A percentile compares a stretch with the other conserved stretches of the same genome.
Evolutionary conservation across 306 rosid genomes (phyloP).

Genomic region (Heteromeles arbutifolia): DNA sequence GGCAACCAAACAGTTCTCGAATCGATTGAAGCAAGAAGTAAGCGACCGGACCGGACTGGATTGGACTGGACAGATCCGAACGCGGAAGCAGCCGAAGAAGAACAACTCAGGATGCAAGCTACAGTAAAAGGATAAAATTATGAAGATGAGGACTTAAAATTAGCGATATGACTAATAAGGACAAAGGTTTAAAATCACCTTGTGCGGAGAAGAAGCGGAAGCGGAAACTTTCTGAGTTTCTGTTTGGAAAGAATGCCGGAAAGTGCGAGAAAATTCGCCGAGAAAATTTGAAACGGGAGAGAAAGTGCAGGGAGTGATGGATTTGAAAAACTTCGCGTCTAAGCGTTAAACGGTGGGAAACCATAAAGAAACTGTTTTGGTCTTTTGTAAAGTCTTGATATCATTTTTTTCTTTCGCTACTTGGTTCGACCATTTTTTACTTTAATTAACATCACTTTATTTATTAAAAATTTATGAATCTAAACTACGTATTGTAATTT

Average conservation of each 20-base stretch:
- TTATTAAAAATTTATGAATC: not conserved
- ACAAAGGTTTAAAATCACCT: slow-evolving; percentile 34
- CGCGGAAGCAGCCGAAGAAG: not conserved
- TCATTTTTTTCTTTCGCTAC: too few relatives aligned
- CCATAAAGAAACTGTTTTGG: not conserved
- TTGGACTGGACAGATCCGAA: slow-evolving; percentile 48
- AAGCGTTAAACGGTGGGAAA: slow-evolving; percentile 26
- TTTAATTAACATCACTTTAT: not conserved
- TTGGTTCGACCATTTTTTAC: not conserved
- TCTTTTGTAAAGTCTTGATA: not conserved
- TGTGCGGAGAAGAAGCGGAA: slow-evolving; percentile 4
- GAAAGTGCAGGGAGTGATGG: not conserved
- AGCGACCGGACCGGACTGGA: too few relatives aligned
- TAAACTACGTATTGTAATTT: too few relatives aligned
- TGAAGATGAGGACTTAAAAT: not conserved
- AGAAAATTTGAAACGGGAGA: not conserved
- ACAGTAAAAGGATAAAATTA: not conserved
- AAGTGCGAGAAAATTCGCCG: slow-evolving; percentile 8
- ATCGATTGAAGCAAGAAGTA: not conserved
- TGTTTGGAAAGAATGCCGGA: slow-evolving; percentile 35
- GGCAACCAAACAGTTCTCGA: slow-evolving; percentile 16
- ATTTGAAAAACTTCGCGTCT: slow-evolving; percentile 18
- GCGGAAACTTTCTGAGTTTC: slow-evolving; percentile 7
- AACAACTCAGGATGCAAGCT: not conserved
- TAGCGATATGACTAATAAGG: not conserved